phyloP scores from a whole-genome alignment of 768 basidiomycete species.

The Lyophyllum semitale region DNA sequence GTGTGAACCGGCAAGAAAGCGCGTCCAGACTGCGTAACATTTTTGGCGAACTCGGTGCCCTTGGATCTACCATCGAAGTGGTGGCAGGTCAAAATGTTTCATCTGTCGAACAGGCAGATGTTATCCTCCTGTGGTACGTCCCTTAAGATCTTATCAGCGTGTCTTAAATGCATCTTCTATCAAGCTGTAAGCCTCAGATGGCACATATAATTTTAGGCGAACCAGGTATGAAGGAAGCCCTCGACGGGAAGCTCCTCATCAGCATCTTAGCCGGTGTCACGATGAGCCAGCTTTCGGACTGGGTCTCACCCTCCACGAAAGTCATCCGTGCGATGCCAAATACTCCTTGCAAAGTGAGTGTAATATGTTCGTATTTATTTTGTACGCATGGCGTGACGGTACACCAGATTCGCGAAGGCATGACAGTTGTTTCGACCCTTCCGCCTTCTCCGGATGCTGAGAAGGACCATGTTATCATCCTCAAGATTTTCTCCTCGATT shows the following conservation, averaged over 20 bases:
- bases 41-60: conserved; percentile 59
- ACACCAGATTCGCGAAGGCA: conserved; percentile 92
- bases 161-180: conserved; percentile 1
- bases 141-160: neutral
- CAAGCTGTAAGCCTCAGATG: conserved; percentile 92
- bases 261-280: conserved; percentile 98
- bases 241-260: conserved; percentile 89
- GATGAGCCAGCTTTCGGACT: conserved; percentile 72
- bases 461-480: conserved; percentile 69
- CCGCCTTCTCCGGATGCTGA: conserved; percentile 52
- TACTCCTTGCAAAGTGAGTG: conserved; percentile 86
- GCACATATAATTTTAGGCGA: conserved; percentile 74
- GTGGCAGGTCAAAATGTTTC: conserved; percentile 67
- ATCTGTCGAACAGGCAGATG: conserved; percentile 75
- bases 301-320: conserved; percentile 76
- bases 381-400: neutral
- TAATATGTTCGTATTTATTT: neutral
- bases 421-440: conserved; percentile 90
- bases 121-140: conserved; percentile 84
- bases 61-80: conserved; percentile 73
- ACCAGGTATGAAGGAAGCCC: conserved; percentile 76
- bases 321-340: conserved; percentile 99
- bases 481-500: conserved; percentile 96
- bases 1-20: conserved; percentile 79
- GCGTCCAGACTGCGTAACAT: conserved; percentile 62